Evolutionary conservation across 2,329 filamentous ascomycete species (phyloP).

Genomic region (Fusarium metavorans): DNA sequence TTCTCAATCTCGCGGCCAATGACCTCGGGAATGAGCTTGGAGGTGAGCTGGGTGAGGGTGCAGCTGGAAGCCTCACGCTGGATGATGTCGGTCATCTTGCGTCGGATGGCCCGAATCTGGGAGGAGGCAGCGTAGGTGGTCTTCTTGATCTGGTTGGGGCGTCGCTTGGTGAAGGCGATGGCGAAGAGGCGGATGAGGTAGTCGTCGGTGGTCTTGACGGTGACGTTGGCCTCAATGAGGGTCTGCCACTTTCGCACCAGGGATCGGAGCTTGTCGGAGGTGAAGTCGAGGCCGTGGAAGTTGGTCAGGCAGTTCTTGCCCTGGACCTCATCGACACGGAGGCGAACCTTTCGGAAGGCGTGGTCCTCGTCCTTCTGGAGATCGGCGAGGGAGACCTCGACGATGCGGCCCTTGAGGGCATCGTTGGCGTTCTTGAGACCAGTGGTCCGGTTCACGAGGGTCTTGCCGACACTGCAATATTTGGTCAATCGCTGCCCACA

Average conservation of each 20-base stretch:
- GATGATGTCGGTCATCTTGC: slow-evolving; percentile 99
- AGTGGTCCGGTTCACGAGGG: slow-evolving; percentile 98
- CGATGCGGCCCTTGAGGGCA: slow-evolving; percentile 96
- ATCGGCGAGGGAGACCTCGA: slow-evolving; percentile 98
- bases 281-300: slow-evolving; percentile 99
- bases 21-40: slow-evolving; percentile 99
- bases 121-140: slow-evolving; percentile 98
- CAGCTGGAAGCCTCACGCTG: slow-evolving; percentile 93
- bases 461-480: slow-evolving; percentile 91
- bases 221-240: slow-evolving; percentile 99
- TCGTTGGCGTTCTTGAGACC: slow-evolving; percentile 99
- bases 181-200: slow-evolving; percentile 99
- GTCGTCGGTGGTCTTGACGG: slow-evolving; percentile 99
- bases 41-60: slow-evolving; percentile 95
- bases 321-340: slow-evolving; percentile 98
- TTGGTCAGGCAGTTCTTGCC: slow-evolving; percentile 99
- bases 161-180: slow-evolving; percentile 99
- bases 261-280: slow-evolving; percentile 99
- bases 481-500: slow-evolving; percentile 36
- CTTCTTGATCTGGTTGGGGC: slow-evolving; percentile 99
- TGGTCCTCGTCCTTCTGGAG: slow-evolving; percentile 99
- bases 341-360: slow-evolving; percentile 99
- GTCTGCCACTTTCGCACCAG: slow-evolving; percentile 99
- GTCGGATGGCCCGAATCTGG: slow-evolving; percentile 97
- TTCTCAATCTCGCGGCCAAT: slow-evolving; percentile 99